Evolutionary conservation across 805 yeast genomes (phyloP), one percentile per base, ranked within the genome.

Genomic region (Tetrapisispora iriomotensis): DNA sequence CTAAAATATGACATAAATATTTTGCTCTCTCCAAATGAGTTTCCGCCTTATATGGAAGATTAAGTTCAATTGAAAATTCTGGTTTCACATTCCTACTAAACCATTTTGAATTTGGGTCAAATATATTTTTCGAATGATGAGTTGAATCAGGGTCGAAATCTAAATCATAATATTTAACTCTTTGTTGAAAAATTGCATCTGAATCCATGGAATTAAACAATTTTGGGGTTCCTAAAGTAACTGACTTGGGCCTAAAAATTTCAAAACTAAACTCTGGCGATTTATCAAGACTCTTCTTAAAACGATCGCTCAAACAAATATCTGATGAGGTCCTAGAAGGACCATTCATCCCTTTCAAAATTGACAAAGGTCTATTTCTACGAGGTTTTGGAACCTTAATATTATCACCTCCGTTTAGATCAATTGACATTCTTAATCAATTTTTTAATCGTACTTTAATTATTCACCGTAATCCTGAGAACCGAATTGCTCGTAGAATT

Each of bases 21-120:
- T 69, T 71, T 14, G 84, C 81, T 42, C 78, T 82, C 41, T 82
- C 94, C 25, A 63, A 62, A 13, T 76, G 77, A 1, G 75, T 50
- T 56, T 86, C 96, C 0, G 80, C 72, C 31, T 67, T 63, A 58
- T 88, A 92, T 0, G 97, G 97, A 21, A 90, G 66, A 36, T 72
- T 51, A 14, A 54, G 60, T 20, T 54, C 56, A 30, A 64, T 42
- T 21, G 53, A 37, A 31, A 65, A 50, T 20, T 54, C 52, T 28
- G 68, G 64, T 28, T 56, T 54, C 8, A 56, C 53, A 5, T 51
- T 45, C 42, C 68, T 56, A 12, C 67, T 51, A 41, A 54, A 68
- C 66, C 68, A 68, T 41, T 55, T 58, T 2, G 72, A 68, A 2
- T 50, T 36, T 9, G 61, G 56, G 44, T 68, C 62, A 29, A 53